Conservation (phyloP, 495 filamentous ascomycete genomes). For the Trypethelium eluteriae region DNA sequence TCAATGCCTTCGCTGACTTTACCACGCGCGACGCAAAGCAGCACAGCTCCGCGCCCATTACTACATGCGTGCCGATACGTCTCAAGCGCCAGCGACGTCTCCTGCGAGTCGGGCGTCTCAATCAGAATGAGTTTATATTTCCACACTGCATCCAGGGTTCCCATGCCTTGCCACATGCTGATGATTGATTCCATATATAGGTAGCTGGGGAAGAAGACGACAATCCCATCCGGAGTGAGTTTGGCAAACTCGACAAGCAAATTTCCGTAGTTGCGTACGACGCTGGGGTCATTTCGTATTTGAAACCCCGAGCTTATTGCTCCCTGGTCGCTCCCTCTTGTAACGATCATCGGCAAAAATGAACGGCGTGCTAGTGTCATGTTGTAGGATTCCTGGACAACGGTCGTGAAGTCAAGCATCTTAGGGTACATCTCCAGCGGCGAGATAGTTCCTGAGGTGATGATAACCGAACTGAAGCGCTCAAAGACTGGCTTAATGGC, state of each 20-base stretch:
- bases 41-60: conserved; percentile 87
- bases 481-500: conserved; percentile 98
- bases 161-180: conserved; percentile 98
- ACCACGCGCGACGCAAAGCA: conserved; percentile 90
- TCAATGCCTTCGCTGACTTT: conserved; percentile 98
- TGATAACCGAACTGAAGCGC: conserved; percentile 93
- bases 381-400: conserved; percentile 90
- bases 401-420: conserved; percentile 87
- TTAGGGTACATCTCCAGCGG: conserved; percentile 99
- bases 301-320: conserved; percentile 85
- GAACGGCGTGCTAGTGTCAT: conserved; percentile 95
- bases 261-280: conserved; percentile 91
- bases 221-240: conserved; percentile 92
- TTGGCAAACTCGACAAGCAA: conserved; percentile 87
- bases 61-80: conserved; percentile 96
- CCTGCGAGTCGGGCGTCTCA: conserved; percentile 94
- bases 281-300: conserved; percentile 86
- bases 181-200: conserved; percentile 99
- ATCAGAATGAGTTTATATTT: conserved; percentile 98
- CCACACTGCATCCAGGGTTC: conserved; percentile 94
- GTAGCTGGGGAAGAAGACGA: conserved; percentile 98
- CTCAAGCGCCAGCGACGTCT: conserved; percentile 90
- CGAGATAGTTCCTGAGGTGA: conserved; percentile 95
- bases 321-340: conserved; percentile 86
- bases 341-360: conserved; percentile 97